phyloP scores from a whole-genome alignment of 306 rosid species.

The Malus sieversii region DNA sequence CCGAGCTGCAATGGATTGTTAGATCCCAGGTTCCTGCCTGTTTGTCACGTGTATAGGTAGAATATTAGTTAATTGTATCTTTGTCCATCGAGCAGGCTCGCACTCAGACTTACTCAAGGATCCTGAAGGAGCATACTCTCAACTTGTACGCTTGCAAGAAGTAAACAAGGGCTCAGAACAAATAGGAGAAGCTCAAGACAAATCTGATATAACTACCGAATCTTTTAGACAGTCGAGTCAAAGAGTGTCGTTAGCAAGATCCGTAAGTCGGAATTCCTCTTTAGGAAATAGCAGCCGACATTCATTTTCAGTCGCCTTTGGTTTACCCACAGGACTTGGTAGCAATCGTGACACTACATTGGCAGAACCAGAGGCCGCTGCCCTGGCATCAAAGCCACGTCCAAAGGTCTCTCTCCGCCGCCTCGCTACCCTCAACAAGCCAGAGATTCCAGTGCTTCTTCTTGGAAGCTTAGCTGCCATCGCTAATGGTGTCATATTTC shows the following conservation, averaged over 20 bases:
- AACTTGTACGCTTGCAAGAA: constrained; percentile 72
- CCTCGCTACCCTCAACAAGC: constrained; percentile 81
- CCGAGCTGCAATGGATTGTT: no score
- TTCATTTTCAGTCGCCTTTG: constrained; percentile 65
- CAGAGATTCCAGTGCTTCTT: constrained; percentile 68
- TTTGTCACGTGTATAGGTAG: background rate
- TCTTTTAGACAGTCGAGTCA: constrained; percentile 56
- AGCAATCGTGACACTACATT: constrained; percentile 29
- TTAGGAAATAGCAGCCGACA: constrained; percentile 59
- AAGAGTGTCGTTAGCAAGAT: constrained; percentile 45
- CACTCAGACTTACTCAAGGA: constrained; percentile 54
- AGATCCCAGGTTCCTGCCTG: background rate
- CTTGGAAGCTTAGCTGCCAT: constrained; percentile 54
- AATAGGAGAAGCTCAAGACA: constrained; percentile 24
- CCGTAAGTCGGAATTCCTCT: constrained; percentile 66
- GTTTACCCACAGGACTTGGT: constrained; percentile 53
- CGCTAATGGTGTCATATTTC: constrained; percentile 50
- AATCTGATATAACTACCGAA: constrained; percentile 32
- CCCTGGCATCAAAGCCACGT: constrained; percentile 13
- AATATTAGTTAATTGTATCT: background rate
- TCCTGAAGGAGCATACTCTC: constrained; percentile 77
- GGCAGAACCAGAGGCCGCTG: constrained; percentile 8
- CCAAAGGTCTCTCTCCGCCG: constrained; percentile 53
- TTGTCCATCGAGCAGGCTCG: constrained; percentile 44
- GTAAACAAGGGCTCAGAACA: constrained; percentile 40